Conservation (phyloP, 2,329 filamentous ascomycete species). For the Diplodia seriata region DNA sequence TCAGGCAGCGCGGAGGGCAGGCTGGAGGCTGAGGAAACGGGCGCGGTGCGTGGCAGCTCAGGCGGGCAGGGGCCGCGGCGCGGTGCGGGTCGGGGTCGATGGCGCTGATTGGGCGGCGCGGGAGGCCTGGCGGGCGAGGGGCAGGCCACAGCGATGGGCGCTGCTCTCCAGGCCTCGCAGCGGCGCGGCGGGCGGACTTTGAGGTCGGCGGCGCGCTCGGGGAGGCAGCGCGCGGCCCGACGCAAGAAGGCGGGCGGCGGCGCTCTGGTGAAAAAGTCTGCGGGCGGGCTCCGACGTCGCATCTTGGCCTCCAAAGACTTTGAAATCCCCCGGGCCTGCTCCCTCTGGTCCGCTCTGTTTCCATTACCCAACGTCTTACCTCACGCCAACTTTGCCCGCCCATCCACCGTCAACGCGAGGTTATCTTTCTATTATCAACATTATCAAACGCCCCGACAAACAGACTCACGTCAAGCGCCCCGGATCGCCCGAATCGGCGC, state of each 20-base stretch:
- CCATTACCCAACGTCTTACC: slow-evolving; percentile 59
- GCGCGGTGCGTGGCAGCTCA: neutral
- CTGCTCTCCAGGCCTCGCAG: slow-evolving; percentile 10
- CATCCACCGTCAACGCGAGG: slow-evolving; percentile 46
- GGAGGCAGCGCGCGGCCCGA: slow-evolving; percentile 23
- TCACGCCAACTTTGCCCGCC: slow-evolving; percentile 51
- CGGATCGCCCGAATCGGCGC: slow-evolving; percentile 32
- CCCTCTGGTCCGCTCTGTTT: slow-evolving; percentile 41
- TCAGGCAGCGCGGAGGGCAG: neutral
- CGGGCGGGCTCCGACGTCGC: slow-evolving; percentile 31
- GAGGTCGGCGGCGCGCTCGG: slow-evolving; percentile 29
- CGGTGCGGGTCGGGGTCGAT: neutral
- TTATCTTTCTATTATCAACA: slow-evolving; percentile 55
- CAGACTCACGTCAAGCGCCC: slow-evolving; percentile 38
- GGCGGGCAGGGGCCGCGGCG: slow-evolving; percentile 12
- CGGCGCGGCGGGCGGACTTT: slow-evolving; percentile 17
- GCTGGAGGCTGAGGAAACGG: slow-evolving; percentile 18
- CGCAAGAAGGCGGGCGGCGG: slow-evolving; percentile 24
- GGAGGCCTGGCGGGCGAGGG: slow-evolving; percentile 4
- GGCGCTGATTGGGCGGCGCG: slow-evolving; percentile 22
- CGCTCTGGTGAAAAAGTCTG: slow-evolving; percentile 30
- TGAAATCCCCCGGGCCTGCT: slow-evolving; percentile 39
- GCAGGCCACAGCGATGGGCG: slow-evolving; percentile 23
- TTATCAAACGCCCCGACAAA: slow-evolving; percentile 50
- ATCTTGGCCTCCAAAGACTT: slow-evolving; percentile 24